phyloP scores from a whole-genome alignment of 257 asterid species.

The Ocimum tenuiflorum region DNA sequence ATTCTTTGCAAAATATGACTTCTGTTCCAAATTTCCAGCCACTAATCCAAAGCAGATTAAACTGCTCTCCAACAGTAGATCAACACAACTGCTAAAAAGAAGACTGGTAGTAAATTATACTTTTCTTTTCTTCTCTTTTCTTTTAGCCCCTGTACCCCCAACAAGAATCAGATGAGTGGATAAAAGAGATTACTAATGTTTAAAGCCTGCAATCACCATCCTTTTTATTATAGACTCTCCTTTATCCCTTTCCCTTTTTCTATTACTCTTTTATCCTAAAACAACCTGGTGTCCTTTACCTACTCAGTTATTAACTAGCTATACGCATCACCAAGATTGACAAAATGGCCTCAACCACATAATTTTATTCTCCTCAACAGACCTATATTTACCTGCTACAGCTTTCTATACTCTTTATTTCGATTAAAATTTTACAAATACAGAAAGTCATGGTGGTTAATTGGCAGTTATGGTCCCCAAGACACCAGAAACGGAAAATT shows the following conservation, averaged over 20 bases:
- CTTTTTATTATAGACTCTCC: slow-evolving; percentile 5
- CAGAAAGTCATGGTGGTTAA: slow-evolving; percentile 12
- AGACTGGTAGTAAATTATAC: slow-evolving; percentile 19
- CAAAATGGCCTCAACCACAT: slow-evolving; percentile 18
- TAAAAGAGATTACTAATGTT: slow-evolving; percentile 7
- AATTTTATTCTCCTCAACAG: neutral
- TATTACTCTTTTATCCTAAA: slow-evolving; percentile 1
- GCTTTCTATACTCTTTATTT: neutral
- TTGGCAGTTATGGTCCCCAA: slow-evolving; percentile 28
- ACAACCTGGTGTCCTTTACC: slow-evolving; percentile 10
- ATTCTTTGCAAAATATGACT: slow-evolving; percentile 12
- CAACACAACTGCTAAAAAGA: slow-evolving; percentile 17
- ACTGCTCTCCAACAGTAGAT: slow-evolving; percentile 13
- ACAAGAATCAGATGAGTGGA: slow-evolving; percentile 22
- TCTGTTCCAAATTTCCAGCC: slow-evolving; percentile 14
- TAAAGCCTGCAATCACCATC: slow-evolving; percentile 6
- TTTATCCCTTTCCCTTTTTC: slow-evolving; percentile 15
- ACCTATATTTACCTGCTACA: neutral
- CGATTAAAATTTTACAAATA: neutral
- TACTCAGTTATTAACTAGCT: slow-evolving; percentile 24
- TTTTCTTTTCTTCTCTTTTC: neutral
- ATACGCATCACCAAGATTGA: slow-evolving; percentile 19
- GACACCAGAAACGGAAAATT: neutral
- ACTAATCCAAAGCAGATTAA: slow-evolving; percentile 2
- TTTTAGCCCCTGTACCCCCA: slow-evolving; percentile 9